These are phyloP conservation scores for Canariomyces notabilis DNA, from an alignment of 2,329 filamentous ascomycete genomes.

Conservation along the genomic window DNA sequence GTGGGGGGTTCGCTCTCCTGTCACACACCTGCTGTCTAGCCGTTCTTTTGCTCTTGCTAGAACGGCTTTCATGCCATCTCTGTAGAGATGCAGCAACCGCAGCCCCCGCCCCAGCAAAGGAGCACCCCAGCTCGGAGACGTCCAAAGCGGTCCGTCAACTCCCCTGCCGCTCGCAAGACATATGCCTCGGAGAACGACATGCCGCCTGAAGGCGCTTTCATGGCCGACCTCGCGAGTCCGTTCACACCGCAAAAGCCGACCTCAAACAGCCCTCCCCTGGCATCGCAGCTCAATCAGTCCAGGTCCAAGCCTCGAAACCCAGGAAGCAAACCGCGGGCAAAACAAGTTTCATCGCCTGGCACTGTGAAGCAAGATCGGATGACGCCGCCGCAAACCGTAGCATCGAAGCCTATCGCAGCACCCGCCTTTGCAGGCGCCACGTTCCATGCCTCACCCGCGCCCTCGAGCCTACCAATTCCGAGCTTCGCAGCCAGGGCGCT, in stretches of 20 bases:
- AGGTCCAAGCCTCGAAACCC: slow-evolving; percentile 30
- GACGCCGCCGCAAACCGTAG: slow-evolving; percentile 41
- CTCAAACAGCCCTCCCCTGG: slow-evolving; percentile 33
- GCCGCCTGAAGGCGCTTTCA: slow-evolving; percentile 32
- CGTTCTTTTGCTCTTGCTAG: not conserved
- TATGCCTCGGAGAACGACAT: slow-evolving; percentile 57
- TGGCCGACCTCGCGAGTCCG: slow-evolving; percentile 32
- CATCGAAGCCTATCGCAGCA: slow-evolving; percentile 41
- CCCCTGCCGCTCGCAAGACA: slow-evolving; percentile 44
- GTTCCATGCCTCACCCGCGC: slow-evolving; percentile 90
- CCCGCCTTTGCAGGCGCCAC: slow-evolving; percentile 84
- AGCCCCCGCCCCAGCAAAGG: slow-evolving; percentile 23
- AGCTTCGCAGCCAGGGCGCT: slow-evolving; percentile 76
- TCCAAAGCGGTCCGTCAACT: slow-evolving; percentile 34
- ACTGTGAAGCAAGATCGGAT: slow-evolving; percentile 36
- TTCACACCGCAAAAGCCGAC: slow-evolving; percentile 44
- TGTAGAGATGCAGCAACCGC: slow-evolving; percentile 26
- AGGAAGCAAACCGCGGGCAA: slow-evolving; percentile 27
- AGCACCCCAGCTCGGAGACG: slow-evolving; percentile 39
- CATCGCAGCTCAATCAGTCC: slow-evolving; percentile 28
- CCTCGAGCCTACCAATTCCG: slow-evolving; percentile 83
- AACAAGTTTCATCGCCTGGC: slow-evolving; percentile 39
- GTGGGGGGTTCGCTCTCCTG: slow-evolving; percentile 3
- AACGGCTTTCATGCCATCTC: slow-evolving; percentile 2
- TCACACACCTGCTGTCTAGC: not conserved